A percentile compares a stretch with the other conserved stretches of the same genome.
phyloP scores from a whole-genome alignment of 352 stramenopile genomes.

The Phytophthora rubi region DNA sequence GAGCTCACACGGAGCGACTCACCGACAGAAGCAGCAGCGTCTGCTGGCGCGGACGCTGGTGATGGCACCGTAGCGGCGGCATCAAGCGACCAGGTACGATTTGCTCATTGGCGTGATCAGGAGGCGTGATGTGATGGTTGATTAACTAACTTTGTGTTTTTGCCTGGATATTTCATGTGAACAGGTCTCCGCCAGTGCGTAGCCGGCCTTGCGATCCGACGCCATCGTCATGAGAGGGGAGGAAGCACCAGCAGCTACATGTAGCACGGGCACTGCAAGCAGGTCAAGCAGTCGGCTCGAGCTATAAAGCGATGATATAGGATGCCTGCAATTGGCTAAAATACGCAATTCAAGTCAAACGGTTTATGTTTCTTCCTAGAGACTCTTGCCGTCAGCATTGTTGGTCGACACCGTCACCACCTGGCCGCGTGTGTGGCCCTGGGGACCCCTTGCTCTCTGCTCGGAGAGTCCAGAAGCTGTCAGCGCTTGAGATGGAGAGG shows the following conservation, averaged over 20 bases:
- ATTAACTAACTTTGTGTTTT: slow-evolving; percentile 22
- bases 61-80: slow-evolving; percentile 1
- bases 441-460: slow-evolving; percentile 1
- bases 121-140: slow-evolving; percentile 8
- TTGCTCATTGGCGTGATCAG: slow-evolving; percentile 30
- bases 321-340: slow-evolving; percentile 44
- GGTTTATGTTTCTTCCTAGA: slow-evolving; percentile 27
- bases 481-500: neutral
- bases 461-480: slow-evolving; percentile 11
- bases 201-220: slow-evolving; percentile 23
- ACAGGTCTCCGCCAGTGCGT: slow-evolving; percentile 40
- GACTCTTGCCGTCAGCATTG: neutral
- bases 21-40: slow-evolving; percentile 15
- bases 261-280: neutral
- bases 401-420: slow-evolving; percentile 1
- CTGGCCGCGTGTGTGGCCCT: neutral
- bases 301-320: slow-evolving; percentile 36
- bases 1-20: slow-evolving; percentile 44
- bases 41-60: slow-evolving; percentile 14
- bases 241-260: slow-evolving; percentile 13
- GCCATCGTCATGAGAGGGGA: slow-evolving; percentile 12
- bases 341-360: slow-evolving; percentile 40
- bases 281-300: neutral
- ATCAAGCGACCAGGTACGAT: slow-evolving; percentile 36
- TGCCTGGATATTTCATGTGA: slow-evolving; percentile 19